Percentiles rank a stretch among this genome's conserved stretches.
phyloP scores from a whole-genome alignment of 2,329 filamentous ascomycete species.

The Tolypocladium cylindrosporum region DNA sequence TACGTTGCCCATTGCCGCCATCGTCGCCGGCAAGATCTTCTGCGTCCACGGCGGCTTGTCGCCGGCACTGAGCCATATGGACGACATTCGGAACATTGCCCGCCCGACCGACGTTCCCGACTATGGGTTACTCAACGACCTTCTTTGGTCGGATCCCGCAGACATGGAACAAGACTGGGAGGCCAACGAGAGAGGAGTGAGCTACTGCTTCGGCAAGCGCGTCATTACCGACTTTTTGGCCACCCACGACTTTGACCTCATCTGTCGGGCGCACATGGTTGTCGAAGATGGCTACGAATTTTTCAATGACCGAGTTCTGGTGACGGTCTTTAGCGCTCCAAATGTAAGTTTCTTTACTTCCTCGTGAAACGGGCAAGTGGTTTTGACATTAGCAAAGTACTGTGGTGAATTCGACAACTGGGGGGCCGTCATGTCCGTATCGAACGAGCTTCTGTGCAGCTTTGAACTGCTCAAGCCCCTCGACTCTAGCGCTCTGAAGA shows the following conservation, averaged over 20 bases:
- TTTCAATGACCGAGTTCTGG: constrained; percentile 87
- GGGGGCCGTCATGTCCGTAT: constrained; percentile 98
- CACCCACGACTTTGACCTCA: constrained; percentile 91
- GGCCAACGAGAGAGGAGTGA: constrained; percentile 91
- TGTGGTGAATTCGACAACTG: constrained; percentile 99
- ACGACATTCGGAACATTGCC: constrained; percentile 93
- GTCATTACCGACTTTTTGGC: constrained; percentile 95
- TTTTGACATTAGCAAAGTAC: constrained; percentile 50
- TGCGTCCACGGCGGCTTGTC: constrained; percentile 94
- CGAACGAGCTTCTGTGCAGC: constrained; percentile 83
- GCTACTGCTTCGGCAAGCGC: constrained; percentile 97
- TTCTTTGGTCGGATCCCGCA: constrained; percentile 94
- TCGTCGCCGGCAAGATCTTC: constrained; percentile 95
- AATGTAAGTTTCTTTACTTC: constrained; percentile 56
- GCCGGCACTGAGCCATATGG: constrained; percentile 89
- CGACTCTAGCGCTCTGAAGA: constrained; percentile 93
- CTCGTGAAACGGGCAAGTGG: constrained; percentile 4
- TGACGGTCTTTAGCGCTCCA: constrained; percentile 94
- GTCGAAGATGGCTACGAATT: constrained; percentile 99
- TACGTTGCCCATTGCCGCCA: constrained; percentile 87
- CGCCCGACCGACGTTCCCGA: constrained; percentile 95
- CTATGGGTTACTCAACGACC: constrained; percentile 87
- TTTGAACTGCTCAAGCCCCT: constrained; percentile 95
- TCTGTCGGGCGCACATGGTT: constrained; percentile 97
- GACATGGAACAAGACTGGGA: constrained; percentile 99